Evolutionary conservation across 2,329 filamentous ascomycete genomes (phyloP), one percentile per base, ranked within the genome.

Genomic region (Thelonectria rubi): DNA sequence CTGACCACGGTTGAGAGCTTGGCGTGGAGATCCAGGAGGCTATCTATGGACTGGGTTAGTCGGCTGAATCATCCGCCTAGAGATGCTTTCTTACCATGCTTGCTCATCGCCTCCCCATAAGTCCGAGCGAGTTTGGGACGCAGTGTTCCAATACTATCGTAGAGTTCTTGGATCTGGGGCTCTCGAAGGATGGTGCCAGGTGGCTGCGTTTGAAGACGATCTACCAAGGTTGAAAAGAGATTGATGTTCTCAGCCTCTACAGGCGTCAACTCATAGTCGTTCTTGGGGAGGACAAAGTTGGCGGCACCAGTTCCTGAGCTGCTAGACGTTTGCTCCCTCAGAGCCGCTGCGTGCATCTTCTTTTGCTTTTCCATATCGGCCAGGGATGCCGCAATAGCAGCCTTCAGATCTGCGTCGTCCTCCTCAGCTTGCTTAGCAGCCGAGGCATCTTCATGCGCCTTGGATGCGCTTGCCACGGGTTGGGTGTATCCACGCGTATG

Each of bases 51-150:
- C 11, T 15, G 43, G 18, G 12, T 46, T 15, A 14, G 63, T 75
- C 20, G 42, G 15, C 12, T 30, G 12, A 20, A 5, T 9, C 21
- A 15, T 50, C 18, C 47, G 32, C 14, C 3, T 15, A 12, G 15
- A 18, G 26, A 53, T 55, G 37, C 24, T 8, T 42, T 55, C 87
- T 75, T 81, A 92, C 92, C 94, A 77, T 98, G 95, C 78, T 99
- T 99, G 86, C 95, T 98, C 95, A 99, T 98, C 0, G 95, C 97
- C 80, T 99, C 95, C 57, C 95, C 95, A 74, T 98, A 97, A 0
- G 94, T 97, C 59, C 95, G 87, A 5, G 95, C 95, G 57, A 99
- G 83, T 77, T 99, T 99, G 1, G 95, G 95, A 51, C 95, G 87
- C 65, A 99, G 81, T 15, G 93, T 86, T n/a, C 94, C 93, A 70